A percentile compares a stretch with the other conserved stretches of the same genome.
Evolutionary conservation across 139 green algal species (phyloP).

Genomic region (Asterochloris erici): DNA sequence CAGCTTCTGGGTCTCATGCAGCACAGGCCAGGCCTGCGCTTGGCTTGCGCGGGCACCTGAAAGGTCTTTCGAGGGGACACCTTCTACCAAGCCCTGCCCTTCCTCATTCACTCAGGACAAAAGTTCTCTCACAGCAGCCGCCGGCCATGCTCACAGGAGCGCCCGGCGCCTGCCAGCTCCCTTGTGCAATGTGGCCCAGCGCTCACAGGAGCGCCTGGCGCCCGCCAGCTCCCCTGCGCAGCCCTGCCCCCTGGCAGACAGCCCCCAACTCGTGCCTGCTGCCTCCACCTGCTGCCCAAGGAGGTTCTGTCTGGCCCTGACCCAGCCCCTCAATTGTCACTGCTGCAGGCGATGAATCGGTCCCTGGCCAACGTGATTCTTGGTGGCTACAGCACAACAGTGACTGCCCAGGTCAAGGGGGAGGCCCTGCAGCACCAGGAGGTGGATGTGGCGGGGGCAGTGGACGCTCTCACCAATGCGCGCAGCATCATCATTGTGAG

Average conservation of each 20-base stretch:
- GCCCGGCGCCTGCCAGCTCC: too few species aligned
- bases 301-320: background rate
- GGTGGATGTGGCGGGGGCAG: constrained; percentile 31
- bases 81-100: too few species aligned
- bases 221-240: background rate
- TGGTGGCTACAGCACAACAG: constrained; percentile 60
- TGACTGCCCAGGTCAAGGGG: constrained; percentile 18
- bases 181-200: too few species aligned
- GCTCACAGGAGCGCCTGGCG: too few species aligned
- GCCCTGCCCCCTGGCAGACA: background rate
- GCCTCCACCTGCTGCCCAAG: too few species aligned
- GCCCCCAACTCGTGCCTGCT: background rate
- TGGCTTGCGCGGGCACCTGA: background rate
- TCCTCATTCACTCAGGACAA: too few species aligned
- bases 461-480: constrained; percentile 45
- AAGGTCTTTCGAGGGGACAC: too few species aligned
- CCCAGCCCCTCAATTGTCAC: background rate
- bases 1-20: too few species aligned
- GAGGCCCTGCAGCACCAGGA: constrained; percentile 45
- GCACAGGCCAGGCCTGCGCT: background rate
- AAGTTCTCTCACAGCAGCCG: too few species aligned
- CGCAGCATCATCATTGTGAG: constrained; percentile 80
- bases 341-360: constrained; percentile 77
- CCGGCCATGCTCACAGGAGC: too few species aligned
- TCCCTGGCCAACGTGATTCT: constrained; percentile 85